A percentile compares a stretch with the other conserved stretches of the same genome.
phyloP scores from a whole-genome alignment of 305 asterid genomes.

The Caryopteris hybrid region DNA sequence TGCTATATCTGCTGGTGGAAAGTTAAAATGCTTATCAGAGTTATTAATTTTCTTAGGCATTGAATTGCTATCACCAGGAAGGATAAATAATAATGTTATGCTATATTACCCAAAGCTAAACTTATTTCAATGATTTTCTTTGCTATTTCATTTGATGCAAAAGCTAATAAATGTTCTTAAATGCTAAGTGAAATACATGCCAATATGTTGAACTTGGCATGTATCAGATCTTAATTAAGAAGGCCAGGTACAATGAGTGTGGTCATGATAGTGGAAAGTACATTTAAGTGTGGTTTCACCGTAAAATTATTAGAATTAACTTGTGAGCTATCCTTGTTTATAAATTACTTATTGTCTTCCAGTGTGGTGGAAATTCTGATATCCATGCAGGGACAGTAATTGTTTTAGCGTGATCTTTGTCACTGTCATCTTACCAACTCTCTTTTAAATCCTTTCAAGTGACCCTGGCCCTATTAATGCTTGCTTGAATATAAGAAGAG shows the following conservation, averaged over 20 bases:
- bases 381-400: neutral
- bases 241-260: neutral
- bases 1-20: neutral
- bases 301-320: neutral
- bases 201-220: neutral
- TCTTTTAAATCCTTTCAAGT: neutral
- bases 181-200: no score
- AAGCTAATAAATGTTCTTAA: neutral
- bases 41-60: neutral
- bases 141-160: slow-evolving; percentile 1
- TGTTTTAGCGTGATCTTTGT: neutral
- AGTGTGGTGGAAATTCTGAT: slow-evolving; percentile 10
- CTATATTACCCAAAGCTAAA: neutral
- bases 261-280: neutral
- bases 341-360: neutral
- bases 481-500: neutral
- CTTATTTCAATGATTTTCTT: no score
- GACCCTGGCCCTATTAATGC: neutral
- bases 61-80: neutral
- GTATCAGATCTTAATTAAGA: neutral
- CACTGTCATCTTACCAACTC: neutral
- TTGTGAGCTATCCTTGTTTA: neutral
- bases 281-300: neutral
- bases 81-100: neutral
- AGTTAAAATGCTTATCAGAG: no score